Evolutionary conservation across 495 filamentous ascomycete species (phyloP), one percentile per base, ranked within the genome.

Genomic region (Aspergillus indologenus): DNA sequence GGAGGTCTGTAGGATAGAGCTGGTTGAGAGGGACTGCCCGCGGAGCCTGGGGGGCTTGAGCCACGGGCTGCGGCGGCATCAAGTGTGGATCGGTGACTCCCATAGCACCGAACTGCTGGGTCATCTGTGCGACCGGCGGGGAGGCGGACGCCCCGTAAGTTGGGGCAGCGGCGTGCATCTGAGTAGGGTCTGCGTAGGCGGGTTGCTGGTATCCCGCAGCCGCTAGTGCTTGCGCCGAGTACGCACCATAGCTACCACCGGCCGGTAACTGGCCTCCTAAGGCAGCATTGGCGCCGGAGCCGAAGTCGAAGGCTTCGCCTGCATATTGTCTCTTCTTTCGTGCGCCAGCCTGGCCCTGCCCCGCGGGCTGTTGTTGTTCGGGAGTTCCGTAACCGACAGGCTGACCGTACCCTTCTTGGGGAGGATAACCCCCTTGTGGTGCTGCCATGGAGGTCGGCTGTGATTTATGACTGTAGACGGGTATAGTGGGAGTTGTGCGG

Each of bases 271-370:
- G 85, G 50, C 80, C 83, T 60, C 82, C 83, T 45, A 85, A 68
- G 17, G 77, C 88, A 53, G 90, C 86, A 84, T 98, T 98, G 66
- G 88, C 90, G 63, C 94, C 94, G 29, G 83, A 83, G 31, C 89
- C 92, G 67, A 98, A 92, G 12, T 96, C 95, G 71, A 93, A 98
- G 6, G 92, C 93, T 70, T 92, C 88, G 23, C 90, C 90, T 22
- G 95, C 94, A 78, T 98, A 98, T 45, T 87, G 85, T 72, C 91
- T 81, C 81, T 96, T 96, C 81, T 92, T 96, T 72, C 87, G 81
- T 78, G 78, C 85, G 80, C 64, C 84, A 72, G 59, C 81, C 9
- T 68, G 62, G 45, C 57, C 69, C 26, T 67, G 68, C 43, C 60
- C 72, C 42, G 69, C 57, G 29, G 67, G 65, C 51, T 69, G 72